These are phyloP conservation scores for Colletotrichum eleusines DNA, from an alignment of 2,329 filamentous ascomycete genomes.

Conservation along the genomic window DNA sequence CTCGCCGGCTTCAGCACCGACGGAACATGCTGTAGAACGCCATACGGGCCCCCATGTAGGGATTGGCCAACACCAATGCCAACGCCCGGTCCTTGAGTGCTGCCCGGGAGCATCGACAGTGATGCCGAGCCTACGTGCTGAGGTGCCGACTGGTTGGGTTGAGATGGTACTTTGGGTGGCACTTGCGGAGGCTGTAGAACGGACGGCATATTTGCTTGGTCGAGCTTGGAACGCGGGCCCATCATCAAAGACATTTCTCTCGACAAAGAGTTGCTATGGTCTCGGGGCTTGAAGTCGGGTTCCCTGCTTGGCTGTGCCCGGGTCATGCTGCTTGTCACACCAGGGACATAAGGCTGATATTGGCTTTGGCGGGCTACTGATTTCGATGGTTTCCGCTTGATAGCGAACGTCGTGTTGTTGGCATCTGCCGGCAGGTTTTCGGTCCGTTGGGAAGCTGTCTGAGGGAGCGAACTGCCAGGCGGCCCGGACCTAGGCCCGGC, in stretches of 20 bases:
- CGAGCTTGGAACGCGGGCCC: conserved; percentile 41
- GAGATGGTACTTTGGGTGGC: conserved; percentile 42
- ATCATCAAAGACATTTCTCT: conserved; percentile 46
- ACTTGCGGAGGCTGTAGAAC: conserved; percentile 45
- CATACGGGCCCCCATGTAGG: background rate
- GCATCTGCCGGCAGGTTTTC: background rate
- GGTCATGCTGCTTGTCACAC: background rate
- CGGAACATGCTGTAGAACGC: conserved; percentile 43
- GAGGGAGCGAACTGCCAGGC: background rate
- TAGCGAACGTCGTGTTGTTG: conserved; percentile 11
- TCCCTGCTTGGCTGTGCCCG: background rate
- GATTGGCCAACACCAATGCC: background rate
- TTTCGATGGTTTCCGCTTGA: conserved; percentile 40
- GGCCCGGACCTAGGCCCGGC: background rate
- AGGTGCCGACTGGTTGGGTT: background rate
- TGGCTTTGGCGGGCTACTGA: conserved; percentile 11
- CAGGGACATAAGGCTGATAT: conserved; percentile 41
- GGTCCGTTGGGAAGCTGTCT: background rate
- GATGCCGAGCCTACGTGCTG: background rate
- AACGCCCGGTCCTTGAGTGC: background rate
- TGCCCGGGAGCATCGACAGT: background rate
- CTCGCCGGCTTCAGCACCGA: conserved; percentile 49
- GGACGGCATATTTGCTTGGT: conserved; percentile 44
- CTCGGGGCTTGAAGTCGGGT: conserved; percentile 15
- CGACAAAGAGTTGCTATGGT: conserved; percentile 44